phyloP scores from a whole-genome alignment of 495 filamentous ascomycete species.

The Amorphotheca resinae region DNA sequence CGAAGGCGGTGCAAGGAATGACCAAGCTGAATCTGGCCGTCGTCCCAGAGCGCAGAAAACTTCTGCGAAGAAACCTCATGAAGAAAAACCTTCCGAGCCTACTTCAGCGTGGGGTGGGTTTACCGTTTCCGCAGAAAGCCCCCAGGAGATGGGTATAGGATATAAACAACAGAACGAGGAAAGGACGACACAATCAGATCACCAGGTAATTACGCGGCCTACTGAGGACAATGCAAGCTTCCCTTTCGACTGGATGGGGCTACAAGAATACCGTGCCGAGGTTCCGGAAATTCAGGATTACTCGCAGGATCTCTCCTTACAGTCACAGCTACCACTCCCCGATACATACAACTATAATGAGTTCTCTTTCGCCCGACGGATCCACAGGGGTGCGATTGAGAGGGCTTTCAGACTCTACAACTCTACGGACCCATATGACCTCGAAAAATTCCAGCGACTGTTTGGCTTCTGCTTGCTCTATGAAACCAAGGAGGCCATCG shows the following conservation, averaged over 20 bases:
- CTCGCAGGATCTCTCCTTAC: conserved; percentile 11
- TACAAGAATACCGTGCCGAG: conserved; percentile 18
- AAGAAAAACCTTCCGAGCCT: neutral
- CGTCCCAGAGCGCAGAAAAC: conserved; percentile 1
- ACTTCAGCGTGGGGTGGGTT: conserved; percentile 8
- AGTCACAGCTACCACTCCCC: conserved; percentile 24
- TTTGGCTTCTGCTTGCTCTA: conserved; percentile 57
- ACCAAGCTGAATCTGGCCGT: neutral
- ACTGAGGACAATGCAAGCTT: conserved; percentile 22
- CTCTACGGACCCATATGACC: conserved; percentile 25
- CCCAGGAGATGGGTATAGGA: conserved; percentile 10
- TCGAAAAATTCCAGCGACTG: conserved; percentile 36
- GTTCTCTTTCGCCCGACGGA: conserved; percentile 52
- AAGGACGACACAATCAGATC: conserved; percentile 8
- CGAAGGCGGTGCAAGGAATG: neutral
- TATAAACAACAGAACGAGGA: conserved; percentile 5
- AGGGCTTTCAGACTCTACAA: conserved; percentile 46
- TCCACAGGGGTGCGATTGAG: conserved; percentile 58
- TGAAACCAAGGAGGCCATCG: conserved; percentile 28
- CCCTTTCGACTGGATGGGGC: conserved; percentile 19
- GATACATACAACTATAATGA: conserved; percentile 46
- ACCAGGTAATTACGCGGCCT: conserved; percentile 19
- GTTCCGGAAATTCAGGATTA: conserved; percentile 14
- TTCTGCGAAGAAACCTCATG: conserved; percentile 3
- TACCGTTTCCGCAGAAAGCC: conserved; percentile 1